phyloP scores from a whole-genome alignment of 1,284 basidiomycete species.

The Mycosarcoma maydis region DNA sequence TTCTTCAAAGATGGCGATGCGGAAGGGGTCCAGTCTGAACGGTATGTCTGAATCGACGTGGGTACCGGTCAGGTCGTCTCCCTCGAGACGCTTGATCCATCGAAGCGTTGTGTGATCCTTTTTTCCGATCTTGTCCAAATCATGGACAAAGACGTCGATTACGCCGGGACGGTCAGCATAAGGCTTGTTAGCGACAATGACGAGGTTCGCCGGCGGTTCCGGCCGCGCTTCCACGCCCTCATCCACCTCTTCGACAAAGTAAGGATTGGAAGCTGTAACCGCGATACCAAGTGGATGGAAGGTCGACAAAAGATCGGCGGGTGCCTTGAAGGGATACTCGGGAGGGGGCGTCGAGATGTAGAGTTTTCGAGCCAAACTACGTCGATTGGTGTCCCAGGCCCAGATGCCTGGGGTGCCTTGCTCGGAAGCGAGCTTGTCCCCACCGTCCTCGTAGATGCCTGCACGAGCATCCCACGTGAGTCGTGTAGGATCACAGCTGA shows the following conservation, averaged over 20 bases:
- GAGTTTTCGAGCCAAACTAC: constrained; percentile 27
- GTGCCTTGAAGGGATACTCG: constrained; percentile 21
- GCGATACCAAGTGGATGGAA: constrained; percentile 53
- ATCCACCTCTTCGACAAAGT: constrained; percentile 31
- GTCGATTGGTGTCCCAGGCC: constrained; percentile 46
- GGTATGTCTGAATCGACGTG: constrained; percentile 13
- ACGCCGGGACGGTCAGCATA: constrained; percentile 38
- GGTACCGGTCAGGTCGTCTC: constrained; percentile 7
- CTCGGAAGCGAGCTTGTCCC: constrained; percentile 11
- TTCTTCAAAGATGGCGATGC: constrained; percentile 42
- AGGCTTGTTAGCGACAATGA: constrained; percentile 53
- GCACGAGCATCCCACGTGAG: constrained; percentile 50
- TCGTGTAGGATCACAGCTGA: constrained; percentile 51
- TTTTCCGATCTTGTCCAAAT: constrained; percentile 37
- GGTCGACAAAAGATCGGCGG: constrained; percentile 22
- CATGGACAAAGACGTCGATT: constrained; percentile 53
- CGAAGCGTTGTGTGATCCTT: constrained; percentile 34
- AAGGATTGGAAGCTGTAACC: constrained; percentile 38
- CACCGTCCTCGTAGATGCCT: constrained; percentile 36
- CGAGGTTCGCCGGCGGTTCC: constrained; percentile 32
- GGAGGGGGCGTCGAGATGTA: constrained; percentile 44
- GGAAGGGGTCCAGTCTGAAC: constrained; percentile 41
- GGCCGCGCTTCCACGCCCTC: constrained; percentile 20
- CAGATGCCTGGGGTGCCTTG: constrained; percentile 42
- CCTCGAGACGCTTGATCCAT: constrained; percentile 47